These are phyloP conservation scores for Penicillium salamii DNA, from an alignment of 495 filamentous ascomycete genomes.

Conservation along the genomic window DNA sequence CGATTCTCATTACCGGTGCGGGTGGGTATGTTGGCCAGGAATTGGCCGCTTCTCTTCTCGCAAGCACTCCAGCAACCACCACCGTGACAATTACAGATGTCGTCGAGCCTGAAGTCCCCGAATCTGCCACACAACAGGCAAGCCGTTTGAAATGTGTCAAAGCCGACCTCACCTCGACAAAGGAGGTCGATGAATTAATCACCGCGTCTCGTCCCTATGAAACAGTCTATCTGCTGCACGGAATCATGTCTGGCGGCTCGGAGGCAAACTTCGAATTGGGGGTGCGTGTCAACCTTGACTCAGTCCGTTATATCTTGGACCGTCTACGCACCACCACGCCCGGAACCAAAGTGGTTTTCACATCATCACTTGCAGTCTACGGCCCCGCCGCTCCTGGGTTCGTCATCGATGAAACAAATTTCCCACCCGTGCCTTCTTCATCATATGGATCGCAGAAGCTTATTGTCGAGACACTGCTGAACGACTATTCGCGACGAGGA, in stretches of 20 bases:
- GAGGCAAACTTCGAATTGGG: conserved; percentile 76
- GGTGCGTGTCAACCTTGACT: conserved; percentile 70
- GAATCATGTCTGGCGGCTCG: conserved; percentile 77
- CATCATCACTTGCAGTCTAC: conserved; percentile 61
- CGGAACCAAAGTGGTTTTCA: conserved; percentile 60
- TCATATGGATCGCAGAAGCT: conserved; percentile 81
- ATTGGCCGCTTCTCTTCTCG: conserved; percentile 60
- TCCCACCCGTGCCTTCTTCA: conserved; percentile 61
- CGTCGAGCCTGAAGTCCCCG: conserved; percentile 52
- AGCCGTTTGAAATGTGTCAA: conserved; percentile 45
- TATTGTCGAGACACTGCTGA: conserved; percentile 69
- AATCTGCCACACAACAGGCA: conserved; percentile 42
- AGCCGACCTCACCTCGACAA: conserved; percentile 60
- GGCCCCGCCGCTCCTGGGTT: conserved; percentile 46
- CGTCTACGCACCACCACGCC: conserved; percentile 54
- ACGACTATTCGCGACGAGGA: conserved; percentile 70
- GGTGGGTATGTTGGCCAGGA: conserved; percentile 70
- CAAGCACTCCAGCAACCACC: conserved; percentile 42
- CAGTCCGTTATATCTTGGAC: conserved; percentile 63
- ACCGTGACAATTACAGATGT: conserved; percentile 65
- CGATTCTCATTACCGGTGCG: conserved; percentile 71
- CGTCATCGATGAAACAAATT: conserved; percentile 53
- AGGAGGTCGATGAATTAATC: conserved; percentile 56
- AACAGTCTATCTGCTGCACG: conserved; percentile 76
- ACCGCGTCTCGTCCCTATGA: conserved; percentile 43